Percentiles rank a stretch among this genome's conserved stretches.
Evolutionary conservation across 1,284 basidiomycete species (phyloP).

Genomic region (Ustilago nuda): DNA sequence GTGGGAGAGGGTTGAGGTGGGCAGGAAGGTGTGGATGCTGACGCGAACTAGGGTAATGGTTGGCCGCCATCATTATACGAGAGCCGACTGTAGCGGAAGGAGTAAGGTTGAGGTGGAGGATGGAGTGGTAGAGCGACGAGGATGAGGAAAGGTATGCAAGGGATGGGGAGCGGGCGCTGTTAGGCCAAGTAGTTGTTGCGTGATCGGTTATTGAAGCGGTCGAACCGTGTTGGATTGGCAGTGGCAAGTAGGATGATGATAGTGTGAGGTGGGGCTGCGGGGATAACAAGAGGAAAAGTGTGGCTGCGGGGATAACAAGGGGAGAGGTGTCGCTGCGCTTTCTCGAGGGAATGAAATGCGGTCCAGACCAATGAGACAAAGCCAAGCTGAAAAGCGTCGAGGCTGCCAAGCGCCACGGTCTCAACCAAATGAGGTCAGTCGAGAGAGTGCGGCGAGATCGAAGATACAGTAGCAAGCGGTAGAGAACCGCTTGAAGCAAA

Average conservation of each 20-base stretch:
- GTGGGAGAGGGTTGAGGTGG: slow-evolving; percentile 50
- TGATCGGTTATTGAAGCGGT: not conserved
- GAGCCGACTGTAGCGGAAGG: not conserved
- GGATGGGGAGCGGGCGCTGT: not conserved
- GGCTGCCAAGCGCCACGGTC: not conserved
- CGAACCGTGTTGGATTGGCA: too few relatives aligned
- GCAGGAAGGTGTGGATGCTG: slow-evolving; percentile 51
- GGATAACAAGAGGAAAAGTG: not conserved
- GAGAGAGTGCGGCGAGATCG: not conserved
- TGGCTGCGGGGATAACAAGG: not conserved
- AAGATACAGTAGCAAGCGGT: not conserved
- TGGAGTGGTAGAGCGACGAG: not conserved
- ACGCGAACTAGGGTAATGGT: slow-evolving; percentile 46
- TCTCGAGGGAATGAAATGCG: slow-evolving; percentile 3
- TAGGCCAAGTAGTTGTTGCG: not conserved
- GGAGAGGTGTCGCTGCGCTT: not conserved
- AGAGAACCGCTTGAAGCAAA: not conserved
- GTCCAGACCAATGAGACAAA: too few relatives aligned
- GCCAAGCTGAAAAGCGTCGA: too few relatives aligned
- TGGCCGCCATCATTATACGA: slow-evolving; percentile 52
- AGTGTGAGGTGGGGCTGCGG: not conserved
- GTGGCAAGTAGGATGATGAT: too few relatives aligned
- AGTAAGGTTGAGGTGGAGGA: not conserved
- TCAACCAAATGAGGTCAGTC: not conserved
- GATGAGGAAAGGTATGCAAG: not conserved